phyloP scores from a whole-genome alignment of 148 eudicot genomes.

The Talinum fruticosum region DNA sequence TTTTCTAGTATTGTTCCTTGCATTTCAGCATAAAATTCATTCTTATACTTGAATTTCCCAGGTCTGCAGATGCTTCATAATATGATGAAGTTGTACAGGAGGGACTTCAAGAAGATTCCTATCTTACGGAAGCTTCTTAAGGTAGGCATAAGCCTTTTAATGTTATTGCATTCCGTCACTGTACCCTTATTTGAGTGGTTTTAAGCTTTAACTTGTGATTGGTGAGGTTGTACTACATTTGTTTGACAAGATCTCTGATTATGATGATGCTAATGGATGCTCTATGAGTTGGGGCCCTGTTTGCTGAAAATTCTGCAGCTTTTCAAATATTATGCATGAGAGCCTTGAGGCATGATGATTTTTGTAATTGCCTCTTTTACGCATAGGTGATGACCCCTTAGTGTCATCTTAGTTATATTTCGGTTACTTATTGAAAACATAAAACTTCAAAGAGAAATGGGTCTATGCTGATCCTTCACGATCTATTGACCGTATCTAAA shows the following conservation, averaged over 20 bases:
- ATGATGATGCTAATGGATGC: background rate
- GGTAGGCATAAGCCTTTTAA: conserved; percentile 35
- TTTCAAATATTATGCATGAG: background rate
- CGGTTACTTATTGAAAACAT: too few relatives aligned
- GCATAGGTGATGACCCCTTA: too few relatives aligned
- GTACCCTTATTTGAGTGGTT: background rate
- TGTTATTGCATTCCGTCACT: background rate
- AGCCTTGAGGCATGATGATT: too few relatives aligned
- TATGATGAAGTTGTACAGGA: conserved; percentile 78
- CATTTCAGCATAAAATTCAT: conserved; percentile 6
- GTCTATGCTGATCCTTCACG: too few relatives aligned
- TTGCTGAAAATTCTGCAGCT: background rate
- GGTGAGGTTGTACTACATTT: too few relatives aligned
- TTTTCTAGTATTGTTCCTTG: background rate
- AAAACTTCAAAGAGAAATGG: too few relatives aligned
- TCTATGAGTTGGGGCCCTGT: background rate
- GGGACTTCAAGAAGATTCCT: conserved; percentile 74
- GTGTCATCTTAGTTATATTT: too few relatives aligned
- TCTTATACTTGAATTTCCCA: conserved; percentile 26
- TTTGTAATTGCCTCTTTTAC: too few relatives aligned
- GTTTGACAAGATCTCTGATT: background rate
- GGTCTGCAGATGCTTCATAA: conserved; percentile 97
- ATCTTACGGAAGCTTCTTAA: conserved; percentile 92
- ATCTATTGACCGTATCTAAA: too few relatives aligned
- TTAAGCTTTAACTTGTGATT: too few relatives aligned